Evolutionary conservation across 345 rosid genomes (phyloP).

Genomic region (Kernera saxatilis): DNA sequence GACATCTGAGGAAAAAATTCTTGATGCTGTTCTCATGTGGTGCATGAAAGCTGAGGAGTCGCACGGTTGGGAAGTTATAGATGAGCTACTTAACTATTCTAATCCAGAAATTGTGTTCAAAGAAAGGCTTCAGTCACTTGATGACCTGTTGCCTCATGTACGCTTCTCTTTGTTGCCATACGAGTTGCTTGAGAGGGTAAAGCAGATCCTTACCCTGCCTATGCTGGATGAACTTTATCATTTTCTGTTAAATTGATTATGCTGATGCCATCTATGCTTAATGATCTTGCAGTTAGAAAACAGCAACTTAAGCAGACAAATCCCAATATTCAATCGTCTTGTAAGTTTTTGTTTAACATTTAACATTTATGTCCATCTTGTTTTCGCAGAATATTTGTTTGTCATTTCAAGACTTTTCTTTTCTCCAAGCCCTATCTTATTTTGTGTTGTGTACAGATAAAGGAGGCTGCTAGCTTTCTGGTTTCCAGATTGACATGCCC

Average conservation of each 20-base stretch:
- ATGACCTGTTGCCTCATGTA: slow-evolving; percentile 57
- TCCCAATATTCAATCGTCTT: slow-evolving; percentile 41
- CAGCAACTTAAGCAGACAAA: slow-evolving; percentile 50
- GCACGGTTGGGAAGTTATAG: slow-evolving; percentile 66
- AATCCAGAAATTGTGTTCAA: slow-evolving; percentile 43
- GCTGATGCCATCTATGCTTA: slow-evolving; percentile 11
- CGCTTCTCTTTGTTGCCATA: slow-evolving; percentile 75
- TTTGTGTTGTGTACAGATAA: slow-evolving; percentile 45
- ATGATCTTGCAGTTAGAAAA: slow-evolving; percentile 57
- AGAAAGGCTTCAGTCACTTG: slow-evolving; percentile 58
- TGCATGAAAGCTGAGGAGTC: slow-evolving; percentile 60
- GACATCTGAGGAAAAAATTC: slow-evolving; percentile 88
- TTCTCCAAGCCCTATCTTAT: slow-evolving; percentile 9
- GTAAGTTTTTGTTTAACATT: too few species aligned
- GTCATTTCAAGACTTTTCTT: neutral
- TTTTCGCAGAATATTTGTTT: neutral
- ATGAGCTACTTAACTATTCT: slow-evolving; percentile 41
- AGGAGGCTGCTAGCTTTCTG: slow-evolving; percentile 47
- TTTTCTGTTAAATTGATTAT: neutral
- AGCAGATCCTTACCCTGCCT: slow-evolving; percentile 12
- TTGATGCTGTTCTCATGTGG: slow-evolving; percentile 91
- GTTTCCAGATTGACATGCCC: slow-evolving; percentile 37
- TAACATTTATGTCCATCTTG: neutral
- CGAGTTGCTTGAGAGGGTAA: slow-evolving; percentile 67
- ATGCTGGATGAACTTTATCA: neutral